Base-by-base conservation (phyloP, 2,329 filamentous ascomycete species). In the Ascochyta fabae region DNA sequence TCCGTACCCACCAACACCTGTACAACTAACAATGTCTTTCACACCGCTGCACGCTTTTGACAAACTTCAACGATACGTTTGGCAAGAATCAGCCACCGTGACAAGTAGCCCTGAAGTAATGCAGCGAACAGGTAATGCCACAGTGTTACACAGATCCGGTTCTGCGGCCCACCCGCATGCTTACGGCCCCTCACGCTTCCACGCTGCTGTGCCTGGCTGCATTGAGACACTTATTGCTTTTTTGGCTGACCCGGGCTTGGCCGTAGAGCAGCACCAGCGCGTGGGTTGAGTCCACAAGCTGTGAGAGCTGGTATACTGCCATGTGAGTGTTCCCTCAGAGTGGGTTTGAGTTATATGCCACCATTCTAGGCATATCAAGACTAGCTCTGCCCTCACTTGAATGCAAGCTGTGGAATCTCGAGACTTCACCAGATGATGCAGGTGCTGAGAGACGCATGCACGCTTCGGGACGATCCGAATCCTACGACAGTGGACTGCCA, bases 111-210 rank as follows among this genome's bases (percentile, higher is more conserved):
- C 44, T 48, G 42, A 13, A 38, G 16, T 39, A 45, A 26, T 56
- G 47, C 43, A 26, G 47, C 53, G 31, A 41, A 43, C 39, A 39
- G 26, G 34, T 29, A 15, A 51, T 36, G 42, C 33, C 47, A 51
- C 53, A 47, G 19, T 33, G 60, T 66, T 29, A 57, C 58, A 63
- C 60, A 29, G 47, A 59, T 57, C 54, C 60, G 43, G 42, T 48
- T 38, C 41, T 47, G 55, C 53, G 62, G 60, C 49, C 42, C 41
- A 48, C 49, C 62, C 62, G 48, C 52, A 49, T 48, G 19, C 51
- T 61, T 53, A 47, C 36, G 49, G 45, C 53, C 51, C 36, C 47
- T 41, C 54, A 41, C 55, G 41, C 51, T 24, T 10, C 44, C 46
- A 57, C 42, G 40, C 47, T 58, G 56, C 45, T 54, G 59, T 61